phyloP scores from a whole-genome alignment of 2,329 filamentous ascomycete genomes.

The Penicillium hesseltinei region DNA sequence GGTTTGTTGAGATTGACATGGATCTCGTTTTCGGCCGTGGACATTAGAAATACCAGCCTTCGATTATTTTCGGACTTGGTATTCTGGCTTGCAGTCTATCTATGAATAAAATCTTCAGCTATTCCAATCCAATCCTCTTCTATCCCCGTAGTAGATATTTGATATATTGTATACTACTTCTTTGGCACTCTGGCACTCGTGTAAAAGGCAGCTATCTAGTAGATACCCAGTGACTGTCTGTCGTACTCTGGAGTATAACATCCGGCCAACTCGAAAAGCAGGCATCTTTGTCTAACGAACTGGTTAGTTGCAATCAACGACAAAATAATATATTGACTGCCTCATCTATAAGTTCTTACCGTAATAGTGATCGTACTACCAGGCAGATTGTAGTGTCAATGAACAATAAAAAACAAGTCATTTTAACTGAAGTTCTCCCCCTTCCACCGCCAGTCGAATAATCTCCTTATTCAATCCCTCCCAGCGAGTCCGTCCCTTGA shows the following conservation, averaged over 20 bases:
- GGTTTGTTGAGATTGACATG: neutral
- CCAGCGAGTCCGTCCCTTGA: constrained; percentile 10
- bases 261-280: neutral
- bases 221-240: neutral
- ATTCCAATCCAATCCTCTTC: neutral
- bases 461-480: constrained; percentile 13
- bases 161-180: neutral
- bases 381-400: neutral
- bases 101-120: no score
- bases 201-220: neutral
- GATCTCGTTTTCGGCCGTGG: neutral
- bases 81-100: neutral
- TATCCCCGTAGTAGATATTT: neutral
- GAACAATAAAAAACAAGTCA: neutral
- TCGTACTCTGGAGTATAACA: neutral
- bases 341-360: neutral
- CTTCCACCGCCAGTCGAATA: constrained; percentile 9
- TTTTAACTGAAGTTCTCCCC: constrained; percentile 10
- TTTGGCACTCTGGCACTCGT: neutral
- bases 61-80: neutral
- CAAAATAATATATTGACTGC: neutral
- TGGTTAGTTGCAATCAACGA: neutral
- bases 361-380: neutral
- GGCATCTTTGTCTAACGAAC: no score
- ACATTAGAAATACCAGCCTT: neutral